Base-by-base conservation (phyloP, 345 rosid genomes). In the Euclidium syriacum region DNA sequence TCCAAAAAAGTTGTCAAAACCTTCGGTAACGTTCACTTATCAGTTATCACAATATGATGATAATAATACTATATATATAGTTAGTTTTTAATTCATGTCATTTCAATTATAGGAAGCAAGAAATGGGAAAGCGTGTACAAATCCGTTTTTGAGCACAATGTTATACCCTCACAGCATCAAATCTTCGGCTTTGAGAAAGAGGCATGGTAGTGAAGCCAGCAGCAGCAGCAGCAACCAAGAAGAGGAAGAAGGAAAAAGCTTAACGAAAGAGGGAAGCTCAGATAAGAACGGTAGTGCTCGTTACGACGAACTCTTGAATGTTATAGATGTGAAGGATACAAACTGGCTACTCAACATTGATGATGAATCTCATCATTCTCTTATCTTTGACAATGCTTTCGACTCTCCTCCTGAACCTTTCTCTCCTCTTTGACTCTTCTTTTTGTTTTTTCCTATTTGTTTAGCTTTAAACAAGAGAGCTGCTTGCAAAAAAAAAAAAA, bases 321-420 rank as follows among this genome's bases (percentile, higher is more conserved):
- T 55, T 47, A 55, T 55, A 70, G 74, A 70, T 62, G 74, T 70
- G 1, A 70, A 62, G 26, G 74, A 70, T 30, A 70, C 74, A 14
- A 63, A 70, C 58, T 70, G 74, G 74, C 58, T 70, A 38, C 69
- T 62, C 39, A 62, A 39, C 58, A 53, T 70, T 38, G 74, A 70
- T 55, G 74, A 56, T 47, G 74, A 70, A 3, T 7, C 64, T 36
- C 26, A 48, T 38, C 69, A 56, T 6, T 62, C 58, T 39, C 69
- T 62, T 44, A 39, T 62, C 69, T 70, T 70, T 10, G 74, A 70
- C 30, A 62, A 64, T 55, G 39, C 56, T 29, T 70, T 70, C 6
- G 74, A 62, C 22, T 55, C 74, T 30, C 74, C 74, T 55, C 74
- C 74, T 62, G 74, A 70, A 11, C 69, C 46, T 9, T 70, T 70